Percentiles rank a stretch among this genome's conserved stretches.
phyloP scores from a whole-genome alignment of 805 yeast species.

The Kazachstania bromeliacearum region DNA sequence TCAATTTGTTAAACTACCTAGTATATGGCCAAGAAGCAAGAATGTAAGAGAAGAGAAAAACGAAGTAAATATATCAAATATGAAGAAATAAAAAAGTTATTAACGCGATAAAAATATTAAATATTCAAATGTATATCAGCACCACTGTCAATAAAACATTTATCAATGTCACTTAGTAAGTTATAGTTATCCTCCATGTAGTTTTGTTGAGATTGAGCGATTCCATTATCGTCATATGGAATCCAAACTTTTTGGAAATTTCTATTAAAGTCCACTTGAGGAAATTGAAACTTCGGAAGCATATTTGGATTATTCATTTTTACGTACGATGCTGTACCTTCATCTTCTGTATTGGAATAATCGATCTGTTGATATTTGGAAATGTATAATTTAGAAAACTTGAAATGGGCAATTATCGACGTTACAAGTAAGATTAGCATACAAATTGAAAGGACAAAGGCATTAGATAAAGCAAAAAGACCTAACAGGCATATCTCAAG shows the following conservation, averaged over 20 bases:
- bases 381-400: conserved; percentile 30
- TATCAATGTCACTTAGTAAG: conserved; percentile 7
- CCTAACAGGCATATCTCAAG: conserved; percentile 74
- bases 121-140: conserved; percentile 12
- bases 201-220: conserved; percentile 21
- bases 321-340: background rate
- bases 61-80: background rate
- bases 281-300: conserved; percentile 2
- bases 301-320: background rate
- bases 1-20: conserved; percentile 76
- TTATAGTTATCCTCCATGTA: conserved; percentile 11
- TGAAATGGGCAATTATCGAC: conserved; percentile 51
- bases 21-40: conserved; percentile 71
- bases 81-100: background rate
- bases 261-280: conserved; percentile 4
- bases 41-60: conserved; percentile 38
- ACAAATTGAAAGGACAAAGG: conserved; percentile 34
- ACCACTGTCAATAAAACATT: conserved; percentile 8
- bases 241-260: conserved; percentile 31
- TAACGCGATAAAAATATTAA: conserved; percentile 28
- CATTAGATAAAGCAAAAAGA: conserved; percentile 53
- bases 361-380: conserved; percentile 9
- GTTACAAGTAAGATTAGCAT: conserved; percentile 42
- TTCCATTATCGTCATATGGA: conserved; percentile 33
- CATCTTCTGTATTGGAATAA: background rate